Evolutionary conservation across 208 protist genomes (phyloP).

Genomic region (Tritrichomonas foetus): DNA sequence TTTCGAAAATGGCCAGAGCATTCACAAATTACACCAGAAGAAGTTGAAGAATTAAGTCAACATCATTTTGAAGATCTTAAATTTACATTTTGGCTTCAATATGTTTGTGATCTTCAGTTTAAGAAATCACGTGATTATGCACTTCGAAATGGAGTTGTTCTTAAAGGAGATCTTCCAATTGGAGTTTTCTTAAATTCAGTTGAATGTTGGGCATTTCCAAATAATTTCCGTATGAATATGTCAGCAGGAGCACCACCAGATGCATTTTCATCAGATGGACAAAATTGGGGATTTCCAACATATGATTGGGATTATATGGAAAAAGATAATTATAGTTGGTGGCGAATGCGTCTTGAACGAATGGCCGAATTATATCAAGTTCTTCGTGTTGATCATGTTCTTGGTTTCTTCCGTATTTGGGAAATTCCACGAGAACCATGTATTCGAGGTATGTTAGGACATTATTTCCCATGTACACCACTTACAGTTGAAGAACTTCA

Average conservation of each 20-base stretch:
- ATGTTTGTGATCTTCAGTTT: background rate
- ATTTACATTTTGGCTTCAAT: background rate
- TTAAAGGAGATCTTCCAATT: slow-evolving; percentile 17
- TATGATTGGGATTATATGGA: no score
- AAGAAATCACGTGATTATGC: background rate
- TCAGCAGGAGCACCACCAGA: background rate
- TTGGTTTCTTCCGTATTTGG: background rate
- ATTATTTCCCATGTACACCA: background rate
- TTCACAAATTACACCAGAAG: background rate
- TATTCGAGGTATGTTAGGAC: background rate
- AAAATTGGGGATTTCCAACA: no score
- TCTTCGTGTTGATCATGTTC: background rate
- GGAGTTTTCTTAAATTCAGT: background rate
- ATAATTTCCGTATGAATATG: background rate
- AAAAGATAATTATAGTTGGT: background rate
- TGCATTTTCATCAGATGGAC: background rate
- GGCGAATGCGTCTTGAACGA: background rate
- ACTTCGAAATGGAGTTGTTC: background rate
- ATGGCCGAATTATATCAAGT: background rate
- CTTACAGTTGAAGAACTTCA: background rate
- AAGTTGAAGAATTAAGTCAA: background rate
- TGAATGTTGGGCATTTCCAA: background rate
- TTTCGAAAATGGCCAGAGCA: background rate
- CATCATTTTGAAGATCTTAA: background rate
- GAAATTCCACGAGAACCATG: background rate